Base-by-base conservation (phyloP, 148 eudicot species). In the Polygonum maritimum region DNA sequence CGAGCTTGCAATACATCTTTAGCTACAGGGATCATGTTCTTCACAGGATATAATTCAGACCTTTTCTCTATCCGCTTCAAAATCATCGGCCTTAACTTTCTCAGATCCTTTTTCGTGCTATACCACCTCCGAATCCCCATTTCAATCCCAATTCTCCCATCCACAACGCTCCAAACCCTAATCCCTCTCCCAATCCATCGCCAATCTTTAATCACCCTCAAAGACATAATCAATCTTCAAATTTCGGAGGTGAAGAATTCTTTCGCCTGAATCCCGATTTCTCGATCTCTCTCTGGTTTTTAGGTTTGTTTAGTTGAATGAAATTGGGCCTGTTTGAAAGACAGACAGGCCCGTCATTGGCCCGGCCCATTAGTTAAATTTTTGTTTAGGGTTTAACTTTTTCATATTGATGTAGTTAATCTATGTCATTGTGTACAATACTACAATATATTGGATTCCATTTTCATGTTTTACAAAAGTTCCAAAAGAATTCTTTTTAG, bases 31-130 rank as follows among this genome's bases (percentile, higher is more conserved):
- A 89, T 73, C 90, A 92, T 86, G 8, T 83, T 77, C 70, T 73
- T 86, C 15, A 94, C 77, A 0, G 97, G 98, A 48, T 90, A 92
- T 19, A 80, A 80, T 48, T 76, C 82, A 60, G 87, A 81, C 74
- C 97, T 85, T 12, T 85, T 75, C 71, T 88, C 86, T 13, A 94
- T 90, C 78, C 96, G 84, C 78, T 89, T 85, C 58, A 92, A 63
- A 16, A 94, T 92, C 97, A 90, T 90, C 2, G 98, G 96, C 76
- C 87, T 84, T 38, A 94, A 71, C 76, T 83, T 88, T 77, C 82
- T 86, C 85, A 90, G 77, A 48, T 94, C 92, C n/a, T 79, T 44
- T 33, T 79, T 84, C 52, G 81, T 74, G 45, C 73, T 52, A 41
- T 75, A 72, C 11, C 33, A 39, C 74, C 74, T 71, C 12, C 13